Evolutionary conservation across 2,329 filamentous ascomycete genomes (phyloP), one percentile per base, ranked within the genome.

Genomic region (Chaetomium sp.): DNA sequence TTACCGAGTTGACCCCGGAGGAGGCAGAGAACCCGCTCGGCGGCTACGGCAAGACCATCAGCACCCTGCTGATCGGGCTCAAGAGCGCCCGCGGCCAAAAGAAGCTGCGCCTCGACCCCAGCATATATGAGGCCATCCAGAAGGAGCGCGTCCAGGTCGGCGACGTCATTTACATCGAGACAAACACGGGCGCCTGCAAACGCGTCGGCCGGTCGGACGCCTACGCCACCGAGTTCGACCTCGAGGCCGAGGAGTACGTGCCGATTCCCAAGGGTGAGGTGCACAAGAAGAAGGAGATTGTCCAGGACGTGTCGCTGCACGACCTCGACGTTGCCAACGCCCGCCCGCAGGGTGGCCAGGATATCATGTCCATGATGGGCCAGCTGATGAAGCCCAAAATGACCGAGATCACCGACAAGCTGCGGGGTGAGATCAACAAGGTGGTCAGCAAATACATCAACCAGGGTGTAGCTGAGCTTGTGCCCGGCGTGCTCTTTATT

Each of bases 311-410:
- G 68, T 97, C 95, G 54, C 85, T 99, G 69, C 95, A 99, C 78
- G 95, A 99, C 75, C 83, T 99, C 63, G 95, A 99, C 75, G 90
- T 98, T 68, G 95, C 95, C 69, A 99, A 99, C 74, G 91, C 95
- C 16, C 85, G 94, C 73, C 95, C 95, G 4, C 93, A 98, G 81
- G 95, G 95, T 60, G 95, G 95, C 53, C 95, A 99, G 82, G 95
- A 99, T 78, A 96, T 99, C 70, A 98, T 99, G 93, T 97, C 93
- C 82, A 98, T 99, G 95, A 98, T 99, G 94, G 95, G 95, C 73
- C 95, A 99, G 79, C 81, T 99, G 74, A 97, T 98, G 93, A 98
- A 98, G 85, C 95, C 95, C 67, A 96, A 96, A 83, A 97, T 97
- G 88, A 99, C 95, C 6, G 95, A 99, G 78, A 98, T 99, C 74